Base-by-base conservation (phyloP, 768 basidiomycete genomes). In the Mycena kentingensis region DNA sequence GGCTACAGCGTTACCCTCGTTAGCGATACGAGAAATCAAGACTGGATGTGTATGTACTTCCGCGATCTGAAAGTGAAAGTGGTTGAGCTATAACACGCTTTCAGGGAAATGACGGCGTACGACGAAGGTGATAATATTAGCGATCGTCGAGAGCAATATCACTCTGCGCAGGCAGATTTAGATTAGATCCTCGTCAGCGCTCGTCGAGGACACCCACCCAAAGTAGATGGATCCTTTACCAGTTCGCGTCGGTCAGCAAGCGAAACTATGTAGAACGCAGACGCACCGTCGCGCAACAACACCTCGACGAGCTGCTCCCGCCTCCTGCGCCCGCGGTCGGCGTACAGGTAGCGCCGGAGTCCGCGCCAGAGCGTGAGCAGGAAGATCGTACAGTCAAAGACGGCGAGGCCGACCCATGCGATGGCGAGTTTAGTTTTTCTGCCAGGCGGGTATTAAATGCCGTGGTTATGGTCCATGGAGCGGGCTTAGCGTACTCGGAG, bases 381-480 rank as follows among this genome's bases (percentile, higher is more conserved):
- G 35, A 58, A 58, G 10, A 58, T 54, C 19, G 36, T 48, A 26
- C 52, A 51, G 45, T 58, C 57, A 29, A 58, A 58, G 2, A 44
- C 49, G 11, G 32, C 52, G 5, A 58, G 32, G 1, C 49, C 52
- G 7, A 16, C 49, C 57, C 57, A 58, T 5, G 52, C 52, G 5
- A 41, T 24, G 15, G 52, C 57, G 7, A 58, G 39, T 10, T 37
- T 34, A 29, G 50, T 18, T 5, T 36, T 41, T 38, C 57, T 58
- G 28, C 19, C 21, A 12, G 13, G 16, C 24, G 6, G 19, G 46
- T 24, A 21, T 6, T 37, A 11, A 25, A 34, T 13, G 11, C 10
- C 2, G 34, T 10, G 10, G 3, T 37, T 10, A 16, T 4, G 6
- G 12, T n/a, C 0, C 10, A 5, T 8, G 32, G 18, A 5, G 5